Evolutionary conservation across 148 eudicot genomes (phyloP), one percentile per base, ranked within the genome.

Genomic region (Suaeda aralocaspica): DNA sequence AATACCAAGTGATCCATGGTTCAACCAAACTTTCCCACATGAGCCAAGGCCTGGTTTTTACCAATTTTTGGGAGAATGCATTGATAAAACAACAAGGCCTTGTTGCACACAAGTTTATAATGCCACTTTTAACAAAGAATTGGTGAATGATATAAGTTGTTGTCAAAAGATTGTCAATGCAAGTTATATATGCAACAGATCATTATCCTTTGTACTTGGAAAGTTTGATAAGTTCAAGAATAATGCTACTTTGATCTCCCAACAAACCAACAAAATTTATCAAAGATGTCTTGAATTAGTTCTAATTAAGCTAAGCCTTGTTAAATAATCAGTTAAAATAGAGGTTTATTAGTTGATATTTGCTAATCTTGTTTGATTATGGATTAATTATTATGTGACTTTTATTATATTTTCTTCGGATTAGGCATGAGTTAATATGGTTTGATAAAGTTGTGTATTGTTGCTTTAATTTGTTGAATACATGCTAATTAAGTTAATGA

Each of bases 31-130:
- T 6, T 16, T 76, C 16, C 79, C 79, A 41, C 64, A 48, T 18
- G 70, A 76, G 34, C 69, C 79, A 55, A 45, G 70, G 22, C 65
- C 58, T 3, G 70, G 65, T 8, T 69, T 39, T 46, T 70, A 53
- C 50, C 64, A 41, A 21, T 62, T 69, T 45, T 30, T 76, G 33
- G 79, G 79, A 12, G 74, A 64, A 26, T 70, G 79, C 24, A 76
- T 76, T 18, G 64, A 76, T 34, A 21, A 42, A 31, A 76, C 58
- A 31, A 70, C 79, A 1, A 25, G 31, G 53, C 6, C 49, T 8
- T 76, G 74, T 44, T 56, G 70, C 2, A 7, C 41, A 6, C 45
- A 44, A n/a, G 14, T 76, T n/a, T 53, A 36, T 52, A 14, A 64
- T 10, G 69, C 79, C 1, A 45, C 70, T 24, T 44, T 76, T 9